Evolutionary conservation across 345 rosid genomes (phyloP), one percentile per base, ranked within the genome.

Genomic region (Erucastrum elatum): DNA sequence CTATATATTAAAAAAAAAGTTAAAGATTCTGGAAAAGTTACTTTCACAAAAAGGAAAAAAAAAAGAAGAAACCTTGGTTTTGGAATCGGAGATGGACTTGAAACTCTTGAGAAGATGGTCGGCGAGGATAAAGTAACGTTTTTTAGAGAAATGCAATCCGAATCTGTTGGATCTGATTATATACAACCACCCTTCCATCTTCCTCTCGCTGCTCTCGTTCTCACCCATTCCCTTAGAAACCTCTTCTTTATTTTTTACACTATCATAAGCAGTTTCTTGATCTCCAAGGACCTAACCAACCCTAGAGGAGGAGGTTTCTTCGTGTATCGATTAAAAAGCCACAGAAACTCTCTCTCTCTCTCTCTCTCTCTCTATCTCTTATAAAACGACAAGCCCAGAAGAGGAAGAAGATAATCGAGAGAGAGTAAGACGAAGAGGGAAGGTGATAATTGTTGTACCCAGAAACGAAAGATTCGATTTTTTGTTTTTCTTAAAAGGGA

Each of bases 151-250:
- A 83, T 88, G 93, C 21, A 94, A 84, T 12, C 96, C 96, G 81
- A 94, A 71, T 81, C 98, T 82, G 59, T 89, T 90, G n/a, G 91
- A 90, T 46, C 96, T 85, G 29, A 94, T 87, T 44, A 88, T 75
- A 78, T 92, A 84, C 80, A 94, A 81, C 98, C 97, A 94, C 0
- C 98, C 97, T 83, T 94, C 98, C 96, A 90, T 90, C 72, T 79
- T 81, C 66, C 83, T 83, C 30, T 86, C 84, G 72, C 74, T 81
- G 72, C 74, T 81, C 64, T 75, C 75, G 30, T 30, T 83, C 62
- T 82, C 82, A 49, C 55, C 55, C 55, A 49, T 49, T 44, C 10
- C 10, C n/a, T n/a, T n/a, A n/a, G n/a, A n/a, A n/a, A n/a, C n/a
- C n/a, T n/a, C n/a, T n/a, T n/a, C n/a, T n/a, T n/a, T n/a, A n/a